Base-by-base conservation (phyloP, 2,329 filamentous ascomycete species). In the Thermomyces lanuginosus region DNA sequence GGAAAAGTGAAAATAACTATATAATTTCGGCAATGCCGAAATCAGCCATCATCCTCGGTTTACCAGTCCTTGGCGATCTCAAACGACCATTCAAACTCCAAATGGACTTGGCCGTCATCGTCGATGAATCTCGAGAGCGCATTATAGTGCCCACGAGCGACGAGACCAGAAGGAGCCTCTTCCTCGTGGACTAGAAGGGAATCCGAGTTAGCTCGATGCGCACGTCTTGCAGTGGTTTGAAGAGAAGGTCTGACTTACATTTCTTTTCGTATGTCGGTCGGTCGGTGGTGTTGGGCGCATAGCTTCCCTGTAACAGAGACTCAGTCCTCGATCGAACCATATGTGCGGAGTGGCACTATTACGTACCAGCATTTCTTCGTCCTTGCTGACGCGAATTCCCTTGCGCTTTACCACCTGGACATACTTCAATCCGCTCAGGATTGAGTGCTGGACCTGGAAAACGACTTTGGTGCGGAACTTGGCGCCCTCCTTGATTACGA, bases 21-120 rank as follows among this genome's bases (percentile, higher is more conserved):
- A n/a, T n/a, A n/a, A n/a, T n/a, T n/a, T n/a, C n/a, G n/a, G n/a
- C n/a, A n/a, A n/a, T n/a, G n/a, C n/a, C n/a, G n/a, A n/a, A n/a
- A n/a, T n/a, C n/a, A n/a, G n/a, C n/a, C n/a, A n/a, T n/a, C n/a
- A n/a, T n/a, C n/a, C n/a, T n/a, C n/a, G n/a, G n/a, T n/a, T n/a
- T n/a, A n/a, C 89, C 89, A 95, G 52, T 92, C 81, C 69, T 95
- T 98, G 59, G 77, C 69, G 53, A 98, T 92, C 49, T 93, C 79
- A 47, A 98, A 95, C 35, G 76, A 73, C 89, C 89, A 98, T 46
- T 92, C 78, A 55, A 98, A 98, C 51, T 76, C 66, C 37, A 98
- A 65, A 57, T 98, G 84, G 37, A 69, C 75, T 57, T 82, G 74
- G 54, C 89, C 76, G 60, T 98, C 89, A 46, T 98, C 89, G 51